Evolutionary conservation across 148 eudicot genomes (phyloP).

Genomic region (Rhododendron griersonianum): DNA sequence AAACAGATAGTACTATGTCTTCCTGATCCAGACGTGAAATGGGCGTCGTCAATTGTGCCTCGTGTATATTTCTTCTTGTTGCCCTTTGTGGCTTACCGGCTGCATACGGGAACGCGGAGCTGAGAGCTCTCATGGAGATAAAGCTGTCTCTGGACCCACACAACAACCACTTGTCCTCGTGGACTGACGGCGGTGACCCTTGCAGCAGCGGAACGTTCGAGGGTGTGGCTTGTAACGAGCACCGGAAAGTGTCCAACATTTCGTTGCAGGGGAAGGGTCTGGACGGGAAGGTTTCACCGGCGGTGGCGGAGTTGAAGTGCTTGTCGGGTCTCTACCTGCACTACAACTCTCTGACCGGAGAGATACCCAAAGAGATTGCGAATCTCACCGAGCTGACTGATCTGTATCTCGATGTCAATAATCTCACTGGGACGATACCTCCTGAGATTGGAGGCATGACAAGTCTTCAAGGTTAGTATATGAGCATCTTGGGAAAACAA

Average conservation of each 20-base stretch:
- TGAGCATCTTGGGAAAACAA: background rate
- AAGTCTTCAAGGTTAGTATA: conserved; percentile 75
- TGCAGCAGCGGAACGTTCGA: conserved; percentile 56
- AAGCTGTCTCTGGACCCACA: conserved; percentile 72
- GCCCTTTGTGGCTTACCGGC: background rate
- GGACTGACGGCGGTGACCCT: conserved; percentile 66
- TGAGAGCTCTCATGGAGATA: conserved; percentile 68
- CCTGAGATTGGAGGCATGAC: conserved; percentile 53
- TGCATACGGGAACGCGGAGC: conserved; percentile 45
- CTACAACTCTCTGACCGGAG: conserved; percentile 63
- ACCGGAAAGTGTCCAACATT: conserved; percentile 70
- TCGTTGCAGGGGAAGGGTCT: conserved; percentile 65
- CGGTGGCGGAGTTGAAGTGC: conserved; percentile 61
- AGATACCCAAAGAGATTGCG: conserved; percentile 62
- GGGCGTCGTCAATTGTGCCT: background rate
- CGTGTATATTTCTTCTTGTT: background rate
- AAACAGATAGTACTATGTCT: background rate
- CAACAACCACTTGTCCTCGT: conserved; percentile 50
- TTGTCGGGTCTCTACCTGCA: conserved; percentile 79
- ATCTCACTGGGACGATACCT: conserved; percentile 61
- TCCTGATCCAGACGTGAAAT: conserved; percentile 7
- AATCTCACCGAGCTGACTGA: conserved; percentile 58
- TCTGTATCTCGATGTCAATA: conserved; percentile 75
- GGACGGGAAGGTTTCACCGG: conserved; percentile 60
- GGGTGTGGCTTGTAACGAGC: conserved; percentile 85